Conservation (phyloP, 2,329 filamentous ascomycete genomes). For the Colletotrichum sp. region DNA sequence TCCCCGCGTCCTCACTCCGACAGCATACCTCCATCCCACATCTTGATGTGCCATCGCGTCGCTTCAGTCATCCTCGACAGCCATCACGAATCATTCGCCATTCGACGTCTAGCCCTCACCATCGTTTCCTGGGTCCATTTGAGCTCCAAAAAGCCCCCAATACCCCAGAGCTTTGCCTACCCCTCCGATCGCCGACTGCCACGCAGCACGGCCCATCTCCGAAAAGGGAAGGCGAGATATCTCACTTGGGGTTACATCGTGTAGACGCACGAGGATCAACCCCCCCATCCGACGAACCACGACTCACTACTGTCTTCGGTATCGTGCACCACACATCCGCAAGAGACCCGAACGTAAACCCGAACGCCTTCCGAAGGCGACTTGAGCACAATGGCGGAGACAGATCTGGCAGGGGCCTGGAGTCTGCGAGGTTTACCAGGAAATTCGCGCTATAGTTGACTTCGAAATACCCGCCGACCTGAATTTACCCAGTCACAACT, state of each 20-base stretch:
- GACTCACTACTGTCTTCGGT: neutral
- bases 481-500: neutral
- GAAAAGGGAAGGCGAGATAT: constrained; percentile 12
- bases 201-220: neutral
- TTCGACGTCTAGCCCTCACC: neutral
- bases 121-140: neutral
- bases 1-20: neutral
- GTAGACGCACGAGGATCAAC: neutral
- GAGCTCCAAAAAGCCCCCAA: neutral
- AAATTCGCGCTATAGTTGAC: neutral
- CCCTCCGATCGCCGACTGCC: neutral
- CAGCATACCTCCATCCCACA: neutral
- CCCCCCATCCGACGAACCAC: neutral
- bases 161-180: neutral
- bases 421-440: neutral
- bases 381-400: neutral
- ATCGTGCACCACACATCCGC: neutral
- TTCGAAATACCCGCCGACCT: neutral
- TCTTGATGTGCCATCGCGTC: neutral
- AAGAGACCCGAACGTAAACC: neutral
- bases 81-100: neutral
- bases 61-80: neutral
- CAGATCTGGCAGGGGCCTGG: neutral
- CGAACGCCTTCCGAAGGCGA: neutral
- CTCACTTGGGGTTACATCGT: constrained; percentile 3